These are phyloP conservation scores for Phytomonas francai DNA, from an alignment of 208 protist species.

Conservation along the genomic window DNA sequence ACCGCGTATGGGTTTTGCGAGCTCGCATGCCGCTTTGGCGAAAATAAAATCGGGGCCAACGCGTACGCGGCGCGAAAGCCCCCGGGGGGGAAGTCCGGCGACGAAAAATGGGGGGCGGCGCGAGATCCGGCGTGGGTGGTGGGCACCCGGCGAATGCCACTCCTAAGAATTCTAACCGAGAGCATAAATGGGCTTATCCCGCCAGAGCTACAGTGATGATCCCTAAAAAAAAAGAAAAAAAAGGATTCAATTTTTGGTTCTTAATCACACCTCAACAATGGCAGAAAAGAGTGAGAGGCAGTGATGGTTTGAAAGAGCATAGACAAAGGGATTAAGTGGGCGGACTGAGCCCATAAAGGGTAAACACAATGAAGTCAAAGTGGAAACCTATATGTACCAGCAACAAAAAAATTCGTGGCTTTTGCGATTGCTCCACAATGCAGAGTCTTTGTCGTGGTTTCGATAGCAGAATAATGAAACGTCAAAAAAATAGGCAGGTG, in stretches of 20 bases:
- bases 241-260: too few species aligned
- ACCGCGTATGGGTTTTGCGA: slow-evolving; percentile 87
- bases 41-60: slow-evolving; percentile 4
- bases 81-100: background rate
- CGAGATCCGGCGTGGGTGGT: background rate
- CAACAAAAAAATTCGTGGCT: background rate
- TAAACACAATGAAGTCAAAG: background rate
- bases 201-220: too few species aligned
- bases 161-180: background rate
- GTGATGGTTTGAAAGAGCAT: background rate
- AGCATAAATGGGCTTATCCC: background rate
- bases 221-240: too few species aligned
- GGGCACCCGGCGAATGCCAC: background rate
- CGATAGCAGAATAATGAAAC: background rate
- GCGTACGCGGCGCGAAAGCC: background rate
- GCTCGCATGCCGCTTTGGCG: slow-evolving; percentile 32
- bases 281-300: background rate
- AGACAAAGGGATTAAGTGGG: background rate
- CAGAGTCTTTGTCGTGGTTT: background rate
- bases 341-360: background rate
- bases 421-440: background rate
- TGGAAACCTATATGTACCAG: too few species aligned
- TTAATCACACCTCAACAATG: background rate
- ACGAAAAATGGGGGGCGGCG: background rate
- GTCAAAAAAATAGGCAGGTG: background rate